Evolutionary conservation across 2,329 filamentous ascomycete genomes (phyloP), one percentile per base, ranked within the genome.

Genomic region (Aureobasidium sp.): DNA sequence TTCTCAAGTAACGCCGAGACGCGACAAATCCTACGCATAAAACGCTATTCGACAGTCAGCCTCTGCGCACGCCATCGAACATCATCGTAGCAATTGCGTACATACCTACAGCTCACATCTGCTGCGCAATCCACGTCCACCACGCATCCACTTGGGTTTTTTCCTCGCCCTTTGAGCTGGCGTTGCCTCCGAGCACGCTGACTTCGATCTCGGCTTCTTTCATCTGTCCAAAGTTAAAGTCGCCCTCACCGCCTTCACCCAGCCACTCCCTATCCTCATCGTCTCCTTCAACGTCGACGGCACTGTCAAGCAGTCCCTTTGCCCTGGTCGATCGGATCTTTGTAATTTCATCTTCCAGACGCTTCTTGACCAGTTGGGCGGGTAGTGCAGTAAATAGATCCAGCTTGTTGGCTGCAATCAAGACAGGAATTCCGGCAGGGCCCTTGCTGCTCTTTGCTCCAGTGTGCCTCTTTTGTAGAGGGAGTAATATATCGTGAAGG

Each of bases 381-480:
- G 94, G 94, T 57, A 97, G 78, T 8, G 93, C 91, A 0, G 94
- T 97, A 73, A 99, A 99, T 0, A 99, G 81, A 73, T 99, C 94
- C 72, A 91, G 83, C 81, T 99, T 99, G 76, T 97, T 99, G 60
- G 91, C 92, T 1, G 91, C 92, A 37, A 99, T 79, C 39, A 99
- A 81, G 8, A 99, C 82, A 0, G 89, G 86, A 9, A 94, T 81
- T 25, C 83, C 80, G 25, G 79, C 76, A 0, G 84, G 81, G 0
- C 79, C 79, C 68, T 85, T 87, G 49, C 81, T 79, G 1, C 81
- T 80, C 65, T 82, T 85, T 42, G 76, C 74, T 64, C 76, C 75
- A 34, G 84, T 82, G 53, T 85, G 82, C 51, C 87, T 82, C 75
- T 87, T 89, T 78, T 97, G 94, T 63, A 99, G 79, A 3, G 83